Percentiles rank a stretch among this genome's conserved stretches.
phyloP scores from a whole-genome alignment of 108 stramenopile species.

The Discostella pseudostelligera region DNA sequence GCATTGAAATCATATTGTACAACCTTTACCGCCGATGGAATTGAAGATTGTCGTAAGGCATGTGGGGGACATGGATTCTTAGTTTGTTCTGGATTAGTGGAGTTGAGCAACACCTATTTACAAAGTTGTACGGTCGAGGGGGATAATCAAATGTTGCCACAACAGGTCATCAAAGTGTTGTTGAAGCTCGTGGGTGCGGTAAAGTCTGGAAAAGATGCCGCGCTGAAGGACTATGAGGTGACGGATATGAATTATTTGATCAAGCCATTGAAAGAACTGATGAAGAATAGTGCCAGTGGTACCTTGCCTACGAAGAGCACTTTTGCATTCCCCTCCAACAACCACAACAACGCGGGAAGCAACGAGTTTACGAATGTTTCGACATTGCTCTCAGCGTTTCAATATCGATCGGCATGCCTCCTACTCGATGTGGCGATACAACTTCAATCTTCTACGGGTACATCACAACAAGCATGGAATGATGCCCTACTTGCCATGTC shows the following conservation, averaged over 20 bases:
- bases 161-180: conserved; percentile 86
- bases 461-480: conserved; percentile 81
- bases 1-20: conserved; percentile 89
- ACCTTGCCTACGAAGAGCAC: conserved; percentile 23
- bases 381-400: conserved; percentile 58
- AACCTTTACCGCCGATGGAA: conserved; percentile 89
- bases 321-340: conserved; percentile 31
- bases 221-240: conserved; percentile 26
- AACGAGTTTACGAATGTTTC: conserved; percentile 46
- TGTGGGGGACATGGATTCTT: conserved; percentile 96
- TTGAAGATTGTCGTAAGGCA: conserved; percentile 93
- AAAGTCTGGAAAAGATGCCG: conserved; percentile 26
- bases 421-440: conserved; percentile 66
- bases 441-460: conserved; percentile 48
- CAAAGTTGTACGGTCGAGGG: conserved; percentile 94
- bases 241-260: conserved; percentile 51
- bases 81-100: conserved; percentile 87
- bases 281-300: conserved; percentile 15
- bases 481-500: conserved; percentile 73
- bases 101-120: conserved; percentile 86
- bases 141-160: conserved; percentile 92
- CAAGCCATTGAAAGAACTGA: conserved; percentile 22
- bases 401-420: conserved; percentile 73
- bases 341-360: conserved; percentile 7
- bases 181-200: conserved; percentile 77